Base-by-base conservation (phyloP, 441 rosid genomes). In the Sinapis alba region DNA sequence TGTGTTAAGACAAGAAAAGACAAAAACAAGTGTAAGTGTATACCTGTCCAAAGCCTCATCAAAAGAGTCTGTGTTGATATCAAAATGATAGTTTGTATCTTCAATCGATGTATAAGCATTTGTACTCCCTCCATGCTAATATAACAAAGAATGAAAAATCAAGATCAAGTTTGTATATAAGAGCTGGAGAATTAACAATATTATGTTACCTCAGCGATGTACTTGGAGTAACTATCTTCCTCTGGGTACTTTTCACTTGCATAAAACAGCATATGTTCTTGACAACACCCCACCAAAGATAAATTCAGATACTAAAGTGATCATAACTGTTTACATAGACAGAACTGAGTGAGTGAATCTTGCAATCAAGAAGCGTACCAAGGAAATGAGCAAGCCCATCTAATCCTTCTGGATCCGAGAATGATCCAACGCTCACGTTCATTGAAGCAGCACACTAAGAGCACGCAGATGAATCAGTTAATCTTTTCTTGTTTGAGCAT, bases 181-280 rank as follows among this genome's bases (percentile, higher is more conserved):
- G 7, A 50, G 45, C 2, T 51, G 27, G 57, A 65, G 26, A 43
- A 16, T 13, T 13, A 41, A 28, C 10, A 45, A 21, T 3, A 63
- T 6, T 47, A 6, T 2, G 9, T 7, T 86, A 90, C 97, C 98
- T 89, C 92, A 1, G 84, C 15, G 59, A 93, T 90, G 75, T 85
- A 90, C 84, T 88, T 89, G 4, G 86, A 83, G 83, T 91, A 94
- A 75, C 92, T 86, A 78, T 90, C 90, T 88, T 94, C 98, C 79
- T 61, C 61, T 5, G 97, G 97, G 78, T 94, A 94, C 71, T 89
- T 94, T 65, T 89, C 93, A 71, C 97, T 94, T 18, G 98, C 92
- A 81, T 86, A 94, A 78, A 94, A 94, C 70, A 94, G 80, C 97
- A 94, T 94, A 81, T 94, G 98, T 85, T 94, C 97, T 94, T 57